Evolutionary conservation across 75 land plant genomes (phyloP).

Genomic region (Sequoia sempervirens): DNA sequence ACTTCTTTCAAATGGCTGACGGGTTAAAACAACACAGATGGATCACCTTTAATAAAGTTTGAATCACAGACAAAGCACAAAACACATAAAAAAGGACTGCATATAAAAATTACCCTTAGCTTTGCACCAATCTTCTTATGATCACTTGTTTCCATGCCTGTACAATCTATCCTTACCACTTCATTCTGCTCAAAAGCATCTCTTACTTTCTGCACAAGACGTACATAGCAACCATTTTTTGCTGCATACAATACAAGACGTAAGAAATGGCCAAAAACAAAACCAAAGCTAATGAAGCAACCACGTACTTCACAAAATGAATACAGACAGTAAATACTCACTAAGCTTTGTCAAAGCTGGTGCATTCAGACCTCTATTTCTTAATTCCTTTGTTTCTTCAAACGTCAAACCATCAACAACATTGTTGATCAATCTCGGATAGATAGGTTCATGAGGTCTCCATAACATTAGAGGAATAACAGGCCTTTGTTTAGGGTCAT

Average conservation of each 20-base stretch:
- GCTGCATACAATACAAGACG: conserved; percentile 30
- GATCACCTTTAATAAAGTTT: background rate
- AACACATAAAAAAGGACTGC: background rate
- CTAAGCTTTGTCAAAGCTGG: conserved; percentile 64
- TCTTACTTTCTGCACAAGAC: conserved; percentile 65
- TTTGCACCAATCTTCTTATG: conserved; percentile 87
- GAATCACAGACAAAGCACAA: background rate
- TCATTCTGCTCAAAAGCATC: conserved; percentile 68
- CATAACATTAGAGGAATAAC: conserved; percentile 75
- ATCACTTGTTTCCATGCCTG: conserved; percentile 55
- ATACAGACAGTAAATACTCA: conserved; percentile 20
- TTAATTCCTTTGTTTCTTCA: conserved; percentile 72
- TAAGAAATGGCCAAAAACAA: background rate
- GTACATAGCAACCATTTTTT: conserved; percentile 83
- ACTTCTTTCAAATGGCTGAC: background rate
- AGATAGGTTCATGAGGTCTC: conserved; percentile 77
- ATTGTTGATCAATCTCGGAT: conserved; percentile 67
- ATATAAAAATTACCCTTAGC: conserved; percentile 45
- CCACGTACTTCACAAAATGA: background rate
- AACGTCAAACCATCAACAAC: conserved; percentile 60
- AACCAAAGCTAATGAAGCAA: background rate
- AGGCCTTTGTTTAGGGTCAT: conserved; percentile 67
- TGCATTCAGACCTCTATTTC: conserved; percentile 53
- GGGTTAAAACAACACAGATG: background rate
- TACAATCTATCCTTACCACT: conserved; percentile 77